Percentiles rank a stretch among this genome's conserved stretches.
phyloP scores from a whole-genome alignment of 768 basidiomycete genomes.

The Auriculariales sp. region DNA sequence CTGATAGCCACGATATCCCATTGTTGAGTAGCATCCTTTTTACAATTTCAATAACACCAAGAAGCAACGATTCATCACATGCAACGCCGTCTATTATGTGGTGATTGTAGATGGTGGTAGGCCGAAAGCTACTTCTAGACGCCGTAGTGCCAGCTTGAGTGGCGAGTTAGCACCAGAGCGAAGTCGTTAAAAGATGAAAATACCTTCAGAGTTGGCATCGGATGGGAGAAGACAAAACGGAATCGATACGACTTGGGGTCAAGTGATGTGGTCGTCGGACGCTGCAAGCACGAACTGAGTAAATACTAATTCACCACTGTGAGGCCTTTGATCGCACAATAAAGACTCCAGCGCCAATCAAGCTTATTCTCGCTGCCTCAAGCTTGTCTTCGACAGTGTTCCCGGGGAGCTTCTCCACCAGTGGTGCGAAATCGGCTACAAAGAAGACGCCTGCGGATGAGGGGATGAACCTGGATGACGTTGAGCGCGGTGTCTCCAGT shows the following conservation, averaged over 20 bases:
- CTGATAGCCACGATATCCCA: no score
- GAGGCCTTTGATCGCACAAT: background rate
- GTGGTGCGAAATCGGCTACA: background rate
- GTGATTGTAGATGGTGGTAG: no score
- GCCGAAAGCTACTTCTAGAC: background rate
- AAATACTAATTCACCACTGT: background rate
- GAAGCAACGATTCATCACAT: no score
- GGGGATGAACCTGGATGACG: background rate
- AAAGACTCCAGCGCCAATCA: background rate
- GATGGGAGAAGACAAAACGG: background rate
- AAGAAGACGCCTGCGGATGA: background rate
- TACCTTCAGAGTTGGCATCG: background rate
- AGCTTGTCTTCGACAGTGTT: background rate
- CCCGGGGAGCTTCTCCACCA: background rate
- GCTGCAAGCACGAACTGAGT: background rate
- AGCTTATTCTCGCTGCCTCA: background rate
- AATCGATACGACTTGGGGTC: background rate
- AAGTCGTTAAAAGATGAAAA: background rate
- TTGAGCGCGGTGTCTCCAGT: background rate
- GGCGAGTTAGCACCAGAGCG: background rate
- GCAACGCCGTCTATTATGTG: no score
- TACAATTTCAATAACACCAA: no score
- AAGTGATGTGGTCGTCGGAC: background rate
- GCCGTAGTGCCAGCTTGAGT: background rate
- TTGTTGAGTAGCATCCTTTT: no score